Evolutionary conservation across 2,329 filamentous ascomycete species (phyloP).

Genomic region (Fusarium drepaniforme): DNA sequence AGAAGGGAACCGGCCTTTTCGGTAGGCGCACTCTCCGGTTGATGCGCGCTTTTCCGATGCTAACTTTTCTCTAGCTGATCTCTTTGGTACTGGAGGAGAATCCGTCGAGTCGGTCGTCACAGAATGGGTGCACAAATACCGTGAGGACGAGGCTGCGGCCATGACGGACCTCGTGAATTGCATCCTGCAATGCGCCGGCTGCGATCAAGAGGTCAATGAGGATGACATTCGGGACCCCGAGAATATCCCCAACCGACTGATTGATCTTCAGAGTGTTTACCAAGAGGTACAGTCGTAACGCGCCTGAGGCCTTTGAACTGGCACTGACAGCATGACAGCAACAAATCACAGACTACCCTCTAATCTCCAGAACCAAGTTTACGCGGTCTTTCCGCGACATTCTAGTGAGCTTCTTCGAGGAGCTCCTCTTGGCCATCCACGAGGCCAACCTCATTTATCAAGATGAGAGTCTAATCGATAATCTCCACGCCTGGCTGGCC

Average conservation of each 20-base stretch:
- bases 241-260: conserved; percentile 81
- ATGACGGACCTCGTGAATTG: conserved; percentile 76
- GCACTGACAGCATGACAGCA: conserved; percentile 59
- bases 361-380: conserved; percentile 84
- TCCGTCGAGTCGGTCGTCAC: conserved; percentile 68
- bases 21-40: conserved; percentile 51
- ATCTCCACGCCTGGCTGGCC: conserved; percentile 89
- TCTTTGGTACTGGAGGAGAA: conserved; percentile 72
- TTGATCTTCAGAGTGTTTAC: conserved; percentile 89
- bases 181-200: conserved; percentile 80
- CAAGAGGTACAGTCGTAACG: conserved; percentile 69
- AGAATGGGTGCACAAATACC: conserved; percentile 71
- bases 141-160: conserved; percentile 64
- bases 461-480: conserved; percentile 83
- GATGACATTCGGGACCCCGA: conserved; percentile 93
- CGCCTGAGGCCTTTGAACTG: background rate
- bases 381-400: conserved; percentile 82
- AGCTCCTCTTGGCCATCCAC: conserved; percentile 82
- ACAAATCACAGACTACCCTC: conserved; percentile 90
- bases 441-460: conserved; percentile 86
- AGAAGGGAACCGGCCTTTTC: conserved; percentile 67
- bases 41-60: conserved; percentile 18
- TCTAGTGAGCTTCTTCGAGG: conserved; percentile 82
- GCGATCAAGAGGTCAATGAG: conserved; percentile 80
- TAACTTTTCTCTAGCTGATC: conserved; percentile 62